Base-by-base conservation (phyloP, 306 rosid species). In the Crotalaria pallida region DNA sequence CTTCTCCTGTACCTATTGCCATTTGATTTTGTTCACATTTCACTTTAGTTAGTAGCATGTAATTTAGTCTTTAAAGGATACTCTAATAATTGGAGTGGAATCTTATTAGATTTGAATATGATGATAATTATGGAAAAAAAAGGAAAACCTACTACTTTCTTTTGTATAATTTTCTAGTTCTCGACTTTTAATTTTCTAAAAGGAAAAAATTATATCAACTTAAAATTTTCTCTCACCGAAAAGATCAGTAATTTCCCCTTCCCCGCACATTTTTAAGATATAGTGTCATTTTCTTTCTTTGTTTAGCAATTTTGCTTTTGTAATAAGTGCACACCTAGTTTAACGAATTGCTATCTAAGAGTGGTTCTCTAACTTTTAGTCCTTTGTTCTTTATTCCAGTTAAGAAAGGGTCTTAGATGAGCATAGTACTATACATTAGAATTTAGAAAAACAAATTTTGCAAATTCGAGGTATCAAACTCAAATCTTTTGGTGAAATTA, bases 331-430 rank as follows among this genome's bases (percentile, higher is more conserved):
- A 7, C 18, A 3, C 18, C 49, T 44, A 44, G 49, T 44, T 41
- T 41, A 44, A 44, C 5, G 49, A 17, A 10, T 10, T 60, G 34
- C 8, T 61, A 18, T 33, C 67, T 6, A 36, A 36, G n/a, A 73
- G 33, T 15, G 45, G 31, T 75, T 61, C 53, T 56, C 72, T 52
- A 77, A 62, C 77, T 55, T 56, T 31, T 24, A 66, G 56, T 63
- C 31, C 44, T 34, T 29, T 36, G 10, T 51, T 36, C 19, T 18
- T 21, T 29, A 17, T 48, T 43, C 13, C 18, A 4, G 58, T 41
- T 49, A 61, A 69, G 47, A 57, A 55, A 45, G 12, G 34, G 51
- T 18, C 18, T 53, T 58, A 66, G 19, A 8, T 48, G 65, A 65
- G 29, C 26, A 11, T 36, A 24, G 1, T 17, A 36, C 1, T 21